Base-by-base conservation (phyloP, 139 green algal species). In the Auxenochlorella protothecoides region DNA sequence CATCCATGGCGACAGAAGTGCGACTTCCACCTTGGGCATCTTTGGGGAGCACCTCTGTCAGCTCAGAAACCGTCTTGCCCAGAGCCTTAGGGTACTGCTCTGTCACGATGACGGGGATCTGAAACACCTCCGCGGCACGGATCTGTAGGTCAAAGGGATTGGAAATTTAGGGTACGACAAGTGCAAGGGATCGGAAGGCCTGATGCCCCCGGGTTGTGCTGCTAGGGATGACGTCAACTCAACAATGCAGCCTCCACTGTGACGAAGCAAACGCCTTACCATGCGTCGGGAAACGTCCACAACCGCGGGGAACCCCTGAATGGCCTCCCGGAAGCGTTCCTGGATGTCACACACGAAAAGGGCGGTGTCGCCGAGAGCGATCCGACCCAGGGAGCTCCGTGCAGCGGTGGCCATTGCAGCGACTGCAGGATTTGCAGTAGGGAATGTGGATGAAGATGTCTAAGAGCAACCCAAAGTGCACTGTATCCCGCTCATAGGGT, bases 1-100 rank as follows among this genome's bases (percentile, higher is more conserved):
- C 27, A 44, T 44, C 27, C 27, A 44, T 0, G 27, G 27, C 27
- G 27, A 44, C 27, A 44, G 27, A 44, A 92, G 4, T 76, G 56
- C 14, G 79, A 86, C 68, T 90, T 91, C 68, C 15, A 67, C 56
- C 59, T 52, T 69, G 55, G 4, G 68, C 74, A 7, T 52, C 75
- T 4, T 73, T 11, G 0, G 77, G 80, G 59, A 95, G 72, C 59
- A 86, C 69, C 7, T 81, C 72, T 44, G 78, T 70, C 14, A 94
- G 59, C 72, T 91, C 88, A 16, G 72, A 15, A 9, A 91, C 86
- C 3, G 90, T 96, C 27, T n/a, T 55, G 5, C 89, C 90, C 62
- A 95, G 79, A 3, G 81, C 85, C 68, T 91, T 92, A 13, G 92
- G 91, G 70, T 94, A 93, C 69, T 95, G 91, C 76, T 97, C 91